Base-by-base conservation (phyloP, 495 filamentous ascomycete species). In the Emericellopsis terricola region DNA sequence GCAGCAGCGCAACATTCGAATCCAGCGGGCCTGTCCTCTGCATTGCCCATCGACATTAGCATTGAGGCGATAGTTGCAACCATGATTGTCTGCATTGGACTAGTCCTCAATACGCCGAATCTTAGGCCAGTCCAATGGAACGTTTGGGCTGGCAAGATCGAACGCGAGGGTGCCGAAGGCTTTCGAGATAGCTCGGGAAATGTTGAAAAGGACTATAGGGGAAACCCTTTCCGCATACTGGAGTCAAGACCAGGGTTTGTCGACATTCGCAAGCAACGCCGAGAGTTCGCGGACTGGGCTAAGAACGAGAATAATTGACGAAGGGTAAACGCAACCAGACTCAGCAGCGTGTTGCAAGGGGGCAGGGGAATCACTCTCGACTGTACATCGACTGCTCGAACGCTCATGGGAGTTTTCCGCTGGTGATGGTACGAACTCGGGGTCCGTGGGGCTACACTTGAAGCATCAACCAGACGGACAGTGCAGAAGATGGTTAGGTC, bases 61-160 rank as follows among this genome's bases (percentile, higher is more conserved):
- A 62, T 81, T 44, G 81, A 89, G 57, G 77, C 78, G 11, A 53
- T 86, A 3, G 45, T 76, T n/a, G 74, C 81, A 1, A 73, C 81
- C 1, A 46, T 81, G 10, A 47, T 77, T 6, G 59, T 83, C 9
- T 78, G 75, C 24, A 36, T 76, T 3, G 81, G 79, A 21, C 59
- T 87, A 4, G 81, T 87, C 3, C 49, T 78, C 1, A 69, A 71
- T 11, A 72, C 76, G 0, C 71, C 73, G 19, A 68, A 75, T 30
- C 49, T 83, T 44, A 71, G 79, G 52, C 80, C 81, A 1, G 76
- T 87, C 38, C 73, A 72, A 51, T 85, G 79, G 78, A 69, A 72
- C 15, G 73, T 77, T 38, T 91, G 82, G 82, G 80, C 80, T 17
- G 79, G 81, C 31, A 69, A 81, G 54, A 73, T 83, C 39, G 81